phyloP scores from a whole-genome alignment of 23 red algal genomes.

The Agarophyton chilense region DNA sequence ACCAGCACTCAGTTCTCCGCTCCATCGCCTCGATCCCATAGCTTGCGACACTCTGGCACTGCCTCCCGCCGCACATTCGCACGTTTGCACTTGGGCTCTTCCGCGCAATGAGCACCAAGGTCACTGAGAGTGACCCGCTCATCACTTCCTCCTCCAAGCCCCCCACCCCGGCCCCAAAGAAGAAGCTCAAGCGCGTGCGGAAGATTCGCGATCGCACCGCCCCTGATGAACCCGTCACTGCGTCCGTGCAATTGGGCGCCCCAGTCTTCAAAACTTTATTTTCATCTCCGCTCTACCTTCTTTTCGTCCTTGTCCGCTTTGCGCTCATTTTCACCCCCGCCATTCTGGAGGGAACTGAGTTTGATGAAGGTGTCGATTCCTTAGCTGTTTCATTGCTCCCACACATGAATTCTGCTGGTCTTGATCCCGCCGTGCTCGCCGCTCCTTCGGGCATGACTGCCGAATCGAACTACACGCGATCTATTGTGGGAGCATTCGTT shows the following conservation, averaged over 20 bases:
- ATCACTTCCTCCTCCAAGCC: background rate
- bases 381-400: constrained; percentile 67
- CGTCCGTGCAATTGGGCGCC: constrained; percentile 17
- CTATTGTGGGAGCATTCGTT: constrained; percentile 71
- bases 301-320: constrained; percentile 59
- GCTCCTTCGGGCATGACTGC: constrained; percentile 41
- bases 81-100: too few relatives aligned
- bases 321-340: constrained; percentile 55
- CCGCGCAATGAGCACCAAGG: background rate
- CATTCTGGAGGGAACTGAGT: constrained; percentile 65
- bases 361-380: constrained; percentile 61
- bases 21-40: too few relatives aligned
- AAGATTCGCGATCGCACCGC: background rate
- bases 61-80: too few relatives aligned
- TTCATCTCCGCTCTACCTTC: constrained; percentile 51
- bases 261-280: constrained; percentile 29
- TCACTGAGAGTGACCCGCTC: constrained; percentile 2
- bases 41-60: too few relatives aligned
- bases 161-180: background rate
- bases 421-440: constrained; percentile 28
- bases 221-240: background rate
- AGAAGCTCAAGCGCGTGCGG: constrained; percentile 65
- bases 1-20: too few relatives aligned
- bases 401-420: constrained; percentile 34
- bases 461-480: constrained; percentile 46